A percentile compares a stretch with the other conserved stretches of the same genome.
Evolutionary conservation across 2,329 filamentous ascomycete species (phyloP).

Genomic region (Phaeoacremonium minimum): DNA sequence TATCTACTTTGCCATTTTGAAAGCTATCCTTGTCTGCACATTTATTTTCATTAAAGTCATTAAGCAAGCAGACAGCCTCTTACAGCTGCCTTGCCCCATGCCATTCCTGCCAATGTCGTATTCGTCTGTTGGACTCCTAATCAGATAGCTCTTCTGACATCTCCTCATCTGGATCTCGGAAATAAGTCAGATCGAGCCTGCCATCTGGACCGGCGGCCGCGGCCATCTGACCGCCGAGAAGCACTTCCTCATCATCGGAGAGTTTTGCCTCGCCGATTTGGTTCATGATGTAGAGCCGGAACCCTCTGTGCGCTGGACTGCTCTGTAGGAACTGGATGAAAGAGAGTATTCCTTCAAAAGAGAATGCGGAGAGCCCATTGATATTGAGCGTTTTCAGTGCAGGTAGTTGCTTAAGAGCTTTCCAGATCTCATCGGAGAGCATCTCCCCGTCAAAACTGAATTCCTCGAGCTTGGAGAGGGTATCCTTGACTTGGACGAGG

Average conservation of each 20-base stretch:
- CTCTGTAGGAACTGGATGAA: slow-evolving; percentile 30
- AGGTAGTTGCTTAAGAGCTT: slow-evolving; percentile 26
- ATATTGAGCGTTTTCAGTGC: slow-evolving; percentile 49
- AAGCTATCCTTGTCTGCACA: too few species aligned
- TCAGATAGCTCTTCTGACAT: slow-evolving; percentile 7
- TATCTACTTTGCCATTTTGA: too few species aligned
- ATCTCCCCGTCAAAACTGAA: slow-evolving; percentile 52
- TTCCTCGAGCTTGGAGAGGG: slow-evolving; percentile 46
- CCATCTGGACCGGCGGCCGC: slow-evolving; percentile 19
- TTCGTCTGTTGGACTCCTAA: too few species aligned
- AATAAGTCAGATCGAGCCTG: slow-evolving; percentile 25
- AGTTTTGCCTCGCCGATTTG: slow-evolving; percentile 23
- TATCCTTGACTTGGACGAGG: slow-evolving; percentile 38
- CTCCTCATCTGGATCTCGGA: slow-evolving; percentile 25
- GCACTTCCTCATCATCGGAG: slow-evolving; percentile 15
- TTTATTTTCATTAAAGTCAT: too few species aligned
- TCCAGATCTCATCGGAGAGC: slow-evolving; percentile 40
- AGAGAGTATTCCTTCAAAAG: slow-evolving; percentile 38
- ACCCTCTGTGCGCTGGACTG: slow-evolving; percentile 15
- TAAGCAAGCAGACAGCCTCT: too few species aligned
- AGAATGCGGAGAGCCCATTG: slow-evolving; percentile 51
- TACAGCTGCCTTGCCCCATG: too few species aligned
- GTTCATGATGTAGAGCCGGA: slow-evolving; percentile 26
- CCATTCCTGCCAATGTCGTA: too few species aligned
- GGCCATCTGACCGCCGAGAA: slow-evolving; percentile 17